Percentiles rank a stretch among this genome's conserved stretches.
Conservation (phyloP, 345 rosid species). For the Eutrema yunnanense region DNA sequence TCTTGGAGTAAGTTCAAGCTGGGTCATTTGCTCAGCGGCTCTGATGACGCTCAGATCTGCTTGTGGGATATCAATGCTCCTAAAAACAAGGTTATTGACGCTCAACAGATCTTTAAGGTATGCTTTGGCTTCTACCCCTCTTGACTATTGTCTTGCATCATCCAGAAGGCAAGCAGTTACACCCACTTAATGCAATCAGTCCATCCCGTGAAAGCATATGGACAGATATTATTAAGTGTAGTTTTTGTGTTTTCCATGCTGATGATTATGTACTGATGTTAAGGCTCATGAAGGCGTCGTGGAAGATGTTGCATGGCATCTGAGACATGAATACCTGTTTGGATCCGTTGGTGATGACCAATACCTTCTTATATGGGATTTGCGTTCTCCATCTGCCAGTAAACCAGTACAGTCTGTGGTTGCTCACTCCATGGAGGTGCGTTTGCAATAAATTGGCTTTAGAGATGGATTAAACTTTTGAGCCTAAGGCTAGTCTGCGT, state of each 20-base stretch:
- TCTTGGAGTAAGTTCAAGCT: constrained; percentile 96
- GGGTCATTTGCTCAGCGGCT: constrained; percentile 92
- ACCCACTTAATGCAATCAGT: not conserved
- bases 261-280: constrained; percentile 5
- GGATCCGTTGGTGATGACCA: constrained; percentile 99
- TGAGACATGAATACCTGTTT: constrained; percentile 90
- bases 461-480: not conserved
- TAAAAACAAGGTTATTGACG: constrained; percentile 78
- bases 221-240: not conserved
- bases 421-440: constrained; percentile 97
- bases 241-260: not conserved
- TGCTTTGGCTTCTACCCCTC: not conserved
- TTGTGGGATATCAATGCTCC: constrained; percentile 92
- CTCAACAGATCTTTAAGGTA: constrained; percentile 81
- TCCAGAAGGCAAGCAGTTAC: not conserved
- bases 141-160: constrained; percentile 1
- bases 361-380: constrained; percentile 87
- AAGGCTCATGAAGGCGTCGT: constrained; percentile 99
- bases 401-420: constrained; percentile 85
- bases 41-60: constrained; percentile 98
- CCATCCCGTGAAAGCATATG: not conserved
- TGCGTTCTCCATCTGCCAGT: constrained; percentile 60
- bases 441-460: constrained; percentile 1
- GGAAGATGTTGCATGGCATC: constrained; percentile 99
- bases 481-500: not conserved